phyloP scores from a whole-genome alignment of 768 basidiomycete genomes.

The Tephrocybe rancida region DNA sequence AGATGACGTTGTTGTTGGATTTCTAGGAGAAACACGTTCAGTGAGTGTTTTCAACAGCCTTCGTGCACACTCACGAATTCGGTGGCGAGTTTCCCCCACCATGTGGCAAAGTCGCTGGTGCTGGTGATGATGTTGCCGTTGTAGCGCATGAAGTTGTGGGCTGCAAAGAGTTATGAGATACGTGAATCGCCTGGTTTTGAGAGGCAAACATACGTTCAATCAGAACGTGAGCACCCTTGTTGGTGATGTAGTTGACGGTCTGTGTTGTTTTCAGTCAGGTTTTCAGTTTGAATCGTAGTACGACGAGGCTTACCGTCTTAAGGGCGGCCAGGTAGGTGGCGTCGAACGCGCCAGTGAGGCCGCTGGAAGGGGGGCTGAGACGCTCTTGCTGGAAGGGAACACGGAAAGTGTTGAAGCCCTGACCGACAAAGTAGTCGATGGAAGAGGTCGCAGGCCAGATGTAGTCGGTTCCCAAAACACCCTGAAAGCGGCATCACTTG shows the following conservation, averaged over 20 bases:
- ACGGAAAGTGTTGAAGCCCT: constrained; percentile 67
- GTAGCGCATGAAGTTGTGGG: constrained; percentile 67
- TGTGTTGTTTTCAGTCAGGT: constrained; percentile 16
- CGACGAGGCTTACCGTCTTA: constrained; percentile 36
- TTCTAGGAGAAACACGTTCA: constrained; percentile 27
- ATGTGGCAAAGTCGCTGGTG: constrained; percentile 43
- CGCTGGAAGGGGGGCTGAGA: constrained; percentile 50
- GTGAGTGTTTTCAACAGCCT: not conserved
- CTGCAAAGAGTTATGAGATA: constrained; percentile 23
- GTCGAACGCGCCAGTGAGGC: constrained; percentile 57
- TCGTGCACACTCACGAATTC: constrained; percentile 47
- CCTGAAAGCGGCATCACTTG: constrained; percentile 21
- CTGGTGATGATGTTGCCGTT: constrained; percentile 52
- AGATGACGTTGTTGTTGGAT: constrained; percentile 56
- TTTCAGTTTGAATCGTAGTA: not conserved
- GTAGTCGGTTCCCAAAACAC: constrained; percentile 43
- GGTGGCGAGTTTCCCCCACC: constrained; percentile 59
- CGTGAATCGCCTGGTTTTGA: not conserved
- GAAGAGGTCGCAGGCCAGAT: constrained; percentile 51
- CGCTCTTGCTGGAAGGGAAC: constrained; percentile 64
- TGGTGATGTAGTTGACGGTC: constrained; percentile 63
- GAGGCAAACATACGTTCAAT: constrained; percentile 49
- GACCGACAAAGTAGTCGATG: constrained; percentile 48
- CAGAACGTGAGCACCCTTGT: constrained; percentile 57
- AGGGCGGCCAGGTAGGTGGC: constrained; percentile 52